Evolutionary conservation across 306 rosid genomes (phyloP), one percentile per base, ranked within the genome.

Genomic region (Abrus precatorius): DNA sequence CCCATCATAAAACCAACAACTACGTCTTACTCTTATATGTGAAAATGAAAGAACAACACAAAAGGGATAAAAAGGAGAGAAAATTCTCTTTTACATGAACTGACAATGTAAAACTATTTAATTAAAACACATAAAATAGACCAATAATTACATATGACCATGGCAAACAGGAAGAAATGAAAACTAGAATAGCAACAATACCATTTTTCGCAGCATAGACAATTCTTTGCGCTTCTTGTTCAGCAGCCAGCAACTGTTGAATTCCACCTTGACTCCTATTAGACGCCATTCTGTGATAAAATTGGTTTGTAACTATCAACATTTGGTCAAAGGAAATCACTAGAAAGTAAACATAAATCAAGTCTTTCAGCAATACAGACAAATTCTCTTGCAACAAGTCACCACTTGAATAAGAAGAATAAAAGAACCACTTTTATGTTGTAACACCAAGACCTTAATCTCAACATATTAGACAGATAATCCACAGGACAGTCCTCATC

Each of bases 191-290:
- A 45, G 57, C 5, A 67, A 69, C 27, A 14, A 59, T 86, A 94
- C 98, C 97, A 71, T 77, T 94, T 83, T 91, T 89, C 5, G 98
- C 92, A 53, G 93, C 93, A 91, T 88, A 90, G 79, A 91, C 97
- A 32, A 92, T 94, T 59, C 85, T 91, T 75, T 92, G 98, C 27
- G 97, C 98, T 53, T 89, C 98, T 81, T 92, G 95, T 66, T 94
- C 98, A 29, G 97, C 97, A 74, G 93, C 90, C 63, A 94, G 88
- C 90, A 94, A 83, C 63, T 91, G 98, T 52, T 94, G 98, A 82
- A 94, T 94, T 84, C 98, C 92, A 63, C 98, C 97, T 87, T 91
- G 97, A 83, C 90, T 80, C 79, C 93, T 86, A 66, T 52, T 86
- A 60, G 95, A 80, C 57, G 97, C 93, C 98, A 92, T 94, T 61